Conservation (phyloP, 495 filamentous ascomycete genomes). For the Penicillium robsamsonii region DNA sequence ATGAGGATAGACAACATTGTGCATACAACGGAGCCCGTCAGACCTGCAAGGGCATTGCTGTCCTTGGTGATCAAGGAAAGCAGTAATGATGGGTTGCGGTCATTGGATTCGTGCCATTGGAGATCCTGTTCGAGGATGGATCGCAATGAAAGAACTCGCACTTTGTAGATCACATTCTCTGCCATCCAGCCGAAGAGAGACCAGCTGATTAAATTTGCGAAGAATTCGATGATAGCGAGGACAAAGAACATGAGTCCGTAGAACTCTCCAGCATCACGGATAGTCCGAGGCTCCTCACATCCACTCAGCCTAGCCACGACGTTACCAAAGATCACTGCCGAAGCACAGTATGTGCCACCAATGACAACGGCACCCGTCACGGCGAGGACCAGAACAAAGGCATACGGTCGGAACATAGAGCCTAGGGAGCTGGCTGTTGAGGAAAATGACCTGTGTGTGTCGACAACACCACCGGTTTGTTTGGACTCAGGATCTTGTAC, state of each 20-base stretch:
- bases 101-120: conserved; percentile 54
- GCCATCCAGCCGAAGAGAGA: conserved; percentile 51
- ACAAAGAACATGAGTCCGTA: conserved; percentile 56
- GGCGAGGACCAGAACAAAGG: conserved; percentile 31
- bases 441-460: neutral
- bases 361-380: conserved; percentile 35
- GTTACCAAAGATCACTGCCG: conserved; percentile 51
- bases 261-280: conserved; percentile 42
- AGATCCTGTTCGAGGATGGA: conserved; percentile 53
- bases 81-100: conserved; percentile 45
- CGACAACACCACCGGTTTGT: neutral
- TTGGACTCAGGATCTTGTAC: neutral
- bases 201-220: conserved; percentile 51
- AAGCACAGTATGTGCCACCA: conserved; percentile 41
- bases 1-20: conserved; percentile 47
- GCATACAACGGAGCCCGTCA: conserved; percentile 46
- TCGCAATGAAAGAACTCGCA: conserved; percentile 50
- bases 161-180: conserved; percentile 51
- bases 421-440: conserved; percentile 2
- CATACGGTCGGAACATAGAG: conserved; percentile 30
- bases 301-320: conserved; percentile 39
- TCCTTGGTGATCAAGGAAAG: conserved; percentile 52
- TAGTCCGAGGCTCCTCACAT: conserved; percentile 32
- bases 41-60: conserved; percentile 46
- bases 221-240: conserved; percentile 52